phyloP scores from a whole-genome alignment of 495 filamentous ascomycete species.

The Pyronema domesticum region DNA sequence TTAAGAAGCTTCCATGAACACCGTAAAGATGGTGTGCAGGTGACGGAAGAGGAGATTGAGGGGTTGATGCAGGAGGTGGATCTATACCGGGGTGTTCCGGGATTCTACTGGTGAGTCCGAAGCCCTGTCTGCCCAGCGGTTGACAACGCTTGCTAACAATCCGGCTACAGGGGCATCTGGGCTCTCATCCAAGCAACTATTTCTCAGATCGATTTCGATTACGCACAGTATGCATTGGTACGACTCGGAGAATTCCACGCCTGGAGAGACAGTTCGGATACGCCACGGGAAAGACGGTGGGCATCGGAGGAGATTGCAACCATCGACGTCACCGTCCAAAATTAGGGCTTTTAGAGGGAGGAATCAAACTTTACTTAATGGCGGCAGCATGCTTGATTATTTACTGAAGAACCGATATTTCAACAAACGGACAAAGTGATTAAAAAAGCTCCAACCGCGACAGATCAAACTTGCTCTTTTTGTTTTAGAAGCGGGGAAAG shows the following conservation, averaged over 20 bases:
- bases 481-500: too few species aligned
- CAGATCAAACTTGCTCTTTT: too few species aligned
- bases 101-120: conserved; percentile 49
- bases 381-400: too few species aligned
- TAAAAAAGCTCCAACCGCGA: too few species aligned
- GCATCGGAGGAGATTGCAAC: conserved; percentile 34
- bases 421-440: too few species aligned
- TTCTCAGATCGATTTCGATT: conserved; percentile 93
- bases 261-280: conserved; percentile 60
- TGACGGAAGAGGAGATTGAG: conserved; percentile 44
- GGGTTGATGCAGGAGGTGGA: conserved; percentile 65
- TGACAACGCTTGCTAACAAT: background rate
- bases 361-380: too few species aligned
- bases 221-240: conserved; percentile 73
- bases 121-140: background rate
- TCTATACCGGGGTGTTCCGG: conserved; percentile 70
- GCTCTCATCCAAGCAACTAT: conserved; percentile 90
- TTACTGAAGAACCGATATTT: too few species aligned
- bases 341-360: too few species aligned
- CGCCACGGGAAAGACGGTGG: conserved; percentile 67
- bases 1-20: conserved; percentile 41
- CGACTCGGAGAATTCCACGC: conserved; percentile 86
- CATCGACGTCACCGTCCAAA: too few species aligned
- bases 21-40: conserved; percentile 26
- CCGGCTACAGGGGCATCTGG: conserved; percentile 67